These are phyloP conservation scores for Malus fusca DNA, from an alignment of 306 rosid genomes.

Conservation along the genomic window DNA sequence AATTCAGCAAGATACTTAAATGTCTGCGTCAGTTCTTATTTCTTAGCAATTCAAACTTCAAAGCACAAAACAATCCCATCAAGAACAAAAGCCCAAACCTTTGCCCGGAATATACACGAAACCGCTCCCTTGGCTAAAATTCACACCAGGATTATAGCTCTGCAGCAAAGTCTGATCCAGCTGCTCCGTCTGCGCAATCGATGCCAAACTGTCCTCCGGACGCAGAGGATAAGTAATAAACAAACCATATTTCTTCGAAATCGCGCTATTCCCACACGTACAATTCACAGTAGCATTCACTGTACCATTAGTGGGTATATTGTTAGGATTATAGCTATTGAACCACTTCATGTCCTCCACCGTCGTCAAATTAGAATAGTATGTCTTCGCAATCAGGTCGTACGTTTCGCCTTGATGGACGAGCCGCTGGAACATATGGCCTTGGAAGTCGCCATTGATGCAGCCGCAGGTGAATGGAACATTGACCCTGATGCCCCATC, in stretches of 20 bases:
- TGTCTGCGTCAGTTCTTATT: background rate
- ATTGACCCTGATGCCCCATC: background rate
- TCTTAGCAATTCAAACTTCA: background rate
- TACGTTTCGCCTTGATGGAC: slow-evolving; percentile 31
- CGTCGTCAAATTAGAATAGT: slow-evolving; percentile 51
- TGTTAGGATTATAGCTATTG: slow-evolving; percentile 24
- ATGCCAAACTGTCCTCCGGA: slow-evolving; percentile 20
- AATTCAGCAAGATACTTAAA: background rate
- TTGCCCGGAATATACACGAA: slow-evolving; percentile 49
- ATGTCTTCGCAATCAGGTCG: slow-evolving; percentile 16
- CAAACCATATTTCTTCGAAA: slow-evolving; percentile 55
- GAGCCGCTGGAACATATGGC: slow-evolving; percentile 44
- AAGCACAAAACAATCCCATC: background rate
- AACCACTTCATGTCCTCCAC: slow-evolving; percentile 26
- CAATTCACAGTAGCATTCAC: slow-evolving; percentile 53
- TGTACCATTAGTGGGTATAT: slow-evolving; percentile 13
- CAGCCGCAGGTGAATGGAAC: slow-evolving; percentile 58
- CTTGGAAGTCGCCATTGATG: slow-evolving; percentile 41
- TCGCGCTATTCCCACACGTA: slow-evolving; percentile 48
- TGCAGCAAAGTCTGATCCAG: slow-evolving; percentile 32
- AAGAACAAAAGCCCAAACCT: slow-evolving; percentile 35
- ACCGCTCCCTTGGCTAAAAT: slow-evolving; percentile 48
- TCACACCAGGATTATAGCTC: slow-evolving; percentile 41
- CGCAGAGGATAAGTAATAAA: slow-evolving; percentile 62
- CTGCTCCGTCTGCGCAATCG: background rate